These are phyloP conservation scores for Colletotrichum sp. DNA, from an alignment of 2,329 filamentous ascomycete species.

Conservation along the genomic window DNA sequence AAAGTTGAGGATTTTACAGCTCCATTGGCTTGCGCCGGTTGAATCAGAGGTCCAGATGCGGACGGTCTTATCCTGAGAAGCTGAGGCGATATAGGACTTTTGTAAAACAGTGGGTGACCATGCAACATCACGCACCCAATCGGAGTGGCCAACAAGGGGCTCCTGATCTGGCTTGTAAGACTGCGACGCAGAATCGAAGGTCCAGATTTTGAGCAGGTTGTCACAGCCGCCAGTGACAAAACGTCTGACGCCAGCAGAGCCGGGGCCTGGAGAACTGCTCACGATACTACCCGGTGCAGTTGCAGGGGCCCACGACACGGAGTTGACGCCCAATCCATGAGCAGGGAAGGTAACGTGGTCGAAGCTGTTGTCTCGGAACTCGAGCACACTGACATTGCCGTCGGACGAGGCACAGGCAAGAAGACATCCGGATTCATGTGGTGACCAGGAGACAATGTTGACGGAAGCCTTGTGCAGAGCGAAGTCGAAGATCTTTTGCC, in stretches of 20 bases:
- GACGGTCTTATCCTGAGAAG: slow-evolving; percentile 95
- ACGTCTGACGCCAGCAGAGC: slow-evolving; percentile 70
- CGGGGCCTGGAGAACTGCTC: slow-evolving; percentile 68
- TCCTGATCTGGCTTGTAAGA: slow-evolving; percentile 67
- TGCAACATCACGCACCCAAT: slow-evolving; percentile 97
- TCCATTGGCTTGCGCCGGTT: slow-evolving; percentile 75
- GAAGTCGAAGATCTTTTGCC: slow-evolving; percentile 92
- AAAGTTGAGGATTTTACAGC: slow-evolving; percentile 83
- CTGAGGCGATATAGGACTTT: slow-evolving; percentile 95
- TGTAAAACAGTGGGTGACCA: slow-evolving; percentile 96
- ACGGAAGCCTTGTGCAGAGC: slow-evolving; percentile 93
- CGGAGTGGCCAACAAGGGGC: slow-evolving; percentile 79
- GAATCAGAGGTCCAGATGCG: slow-evolving; percentile 91
- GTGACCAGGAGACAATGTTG: slow-evolving; percentile 97
- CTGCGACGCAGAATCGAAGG: slow-evolving; percentile 70
- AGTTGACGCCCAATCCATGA: slow-evolving; percentile 93
- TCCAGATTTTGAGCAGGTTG: slow-evolving; percentile 93
- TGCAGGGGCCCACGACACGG: slow-evolving; percentile 92
- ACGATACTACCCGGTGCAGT: slow-evolving; percentile 84
- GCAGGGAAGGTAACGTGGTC: slow-evolving; percentile 88
- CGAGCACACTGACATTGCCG: slow-evolving; percentile 90
- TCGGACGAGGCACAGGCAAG: slow-evolving; percentile 95
- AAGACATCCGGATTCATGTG: slow-evolving; percentile 92
- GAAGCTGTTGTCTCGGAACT: slow-evolving; percentile 97
- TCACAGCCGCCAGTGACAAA: slow-evolving; percentile 97